Evolutionary conservation across 2,329 filamentous ascomycete genomes (phyloP).

Genomic region (Neonectria punicea): DNA sequence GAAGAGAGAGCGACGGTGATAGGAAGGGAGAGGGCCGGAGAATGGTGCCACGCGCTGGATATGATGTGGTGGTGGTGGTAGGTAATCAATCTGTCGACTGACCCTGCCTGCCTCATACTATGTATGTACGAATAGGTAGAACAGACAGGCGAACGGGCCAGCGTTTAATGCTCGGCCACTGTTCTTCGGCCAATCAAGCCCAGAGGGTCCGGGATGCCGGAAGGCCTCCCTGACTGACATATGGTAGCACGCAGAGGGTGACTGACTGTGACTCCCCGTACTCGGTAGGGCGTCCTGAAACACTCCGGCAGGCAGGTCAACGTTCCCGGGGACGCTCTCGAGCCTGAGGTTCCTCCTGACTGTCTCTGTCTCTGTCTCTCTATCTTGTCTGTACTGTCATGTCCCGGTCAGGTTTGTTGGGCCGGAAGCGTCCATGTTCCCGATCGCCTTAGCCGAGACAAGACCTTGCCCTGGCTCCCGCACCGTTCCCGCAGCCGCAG

Average conservation of each 20-base stretch:
- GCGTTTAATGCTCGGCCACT: background rate
- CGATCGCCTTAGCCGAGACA: slow-evolving; percentile 6
- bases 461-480: background rate
- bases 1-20: background rate
- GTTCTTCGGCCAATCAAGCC: background rate
- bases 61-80: background rate
- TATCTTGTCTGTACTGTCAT: background rate
- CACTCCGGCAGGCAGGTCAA: background rate
- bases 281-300: background rate
- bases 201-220: background rate
- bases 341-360: background rate
- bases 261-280: background rate
- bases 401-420: background rate
- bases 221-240: background rate
- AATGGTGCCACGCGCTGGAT: background rate
- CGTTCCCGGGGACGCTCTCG: background rate
- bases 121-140: background rate
- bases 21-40: background rate
- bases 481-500: slow-evolving; percentile 4
- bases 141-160: background rate
- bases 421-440: background rate
- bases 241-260: background rate
- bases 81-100: background rate
- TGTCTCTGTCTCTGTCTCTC: background rate
- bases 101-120: background rate